Percentiles rank a stretch among this genome's conserved stretches.
Conservation (phyloP, 768 basidiomycete species). For the Tricholoma sp. region DNA sequence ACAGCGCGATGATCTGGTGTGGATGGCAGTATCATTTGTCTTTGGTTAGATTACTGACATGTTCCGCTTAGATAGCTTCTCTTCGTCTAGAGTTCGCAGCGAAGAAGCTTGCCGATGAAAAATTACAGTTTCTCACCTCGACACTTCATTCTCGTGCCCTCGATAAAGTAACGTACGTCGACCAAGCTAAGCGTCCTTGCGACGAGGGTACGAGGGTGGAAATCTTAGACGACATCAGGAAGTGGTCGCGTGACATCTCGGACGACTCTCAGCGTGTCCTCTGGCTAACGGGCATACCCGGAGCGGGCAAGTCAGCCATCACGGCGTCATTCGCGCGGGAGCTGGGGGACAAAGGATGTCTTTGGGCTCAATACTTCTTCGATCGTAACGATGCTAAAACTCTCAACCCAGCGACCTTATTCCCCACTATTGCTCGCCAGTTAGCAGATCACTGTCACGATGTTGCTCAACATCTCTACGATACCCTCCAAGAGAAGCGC, state of each 20-base stretch:
- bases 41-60: not conserved
- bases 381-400: slow-evolving; percentile 12
- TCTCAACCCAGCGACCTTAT: slow-evolving; percentile 11
- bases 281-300: slow-evolving; percentile 15
- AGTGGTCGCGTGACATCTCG: slow-evolving; percentile 8
- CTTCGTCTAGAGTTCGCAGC: not conserved
- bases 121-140: not conserved
- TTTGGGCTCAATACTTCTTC: slow-evolving; percentile 16
- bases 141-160: not conserved
- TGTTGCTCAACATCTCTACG: slow-evolving; percentile 5
- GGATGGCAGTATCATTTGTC: not conserved
- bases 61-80: not conserved
- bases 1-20: not conserved
- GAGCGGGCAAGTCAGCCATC: slow-evolving; percentile 14
- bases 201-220: slow-evolving; percentile 11
- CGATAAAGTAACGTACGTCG: slow-evolving; percentile 7
- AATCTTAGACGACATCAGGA: slow-evolving; percentile 8
- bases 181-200: slow-evolving; percentile 13
- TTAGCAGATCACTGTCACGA: slow-evolving; percentile 5
- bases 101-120: not conserved
- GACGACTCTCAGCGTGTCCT: slow-evolving; percentile 6
- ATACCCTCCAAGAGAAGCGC: slow-evolving; percentile 3
- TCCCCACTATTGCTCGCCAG: slow-evolving; percentile 16
- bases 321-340: slow-evolving; percentile 12
- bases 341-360: slow-evolving; percentile 9